Conservation (phyloP, 2,329 filamentous ascomycete genomes). For the Escovopsis sp. region DNA sequence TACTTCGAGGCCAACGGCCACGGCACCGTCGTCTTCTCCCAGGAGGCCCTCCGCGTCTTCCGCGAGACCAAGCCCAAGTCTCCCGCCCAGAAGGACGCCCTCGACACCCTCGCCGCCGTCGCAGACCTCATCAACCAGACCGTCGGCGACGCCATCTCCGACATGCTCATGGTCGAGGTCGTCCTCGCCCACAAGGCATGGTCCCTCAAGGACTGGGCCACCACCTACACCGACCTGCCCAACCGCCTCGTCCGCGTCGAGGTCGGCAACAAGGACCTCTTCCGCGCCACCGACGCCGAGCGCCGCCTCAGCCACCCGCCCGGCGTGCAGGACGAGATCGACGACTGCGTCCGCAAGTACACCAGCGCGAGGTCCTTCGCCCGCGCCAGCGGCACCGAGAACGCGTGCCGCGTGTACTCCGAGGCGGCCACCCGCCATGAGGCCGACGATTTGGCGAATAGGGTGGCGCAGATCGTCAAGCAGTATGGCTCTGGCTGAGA, state of each 20-base stretch:
- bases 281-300: slow-evolving; percentile 86
- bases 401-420: slow-evolving; percentile 89
- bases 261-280: slow-evolving; percentile 74
- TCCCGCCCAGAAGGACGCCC: slow-evolving; percentile 76
- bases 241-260: slow-evolving; percentile 91
- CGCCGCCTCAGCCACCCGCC: slow-evolving; percentile 65
- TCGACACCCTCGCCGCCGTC: slow-evolving; percentile 70
- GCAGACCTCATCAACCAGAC: slow-evolving; percentile 95
- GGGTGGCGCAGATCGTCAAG: slow-evolving; percentile 63
- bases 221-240: slow-evolving; percentile 84
- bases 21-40: slow-evolving; percentile 88
- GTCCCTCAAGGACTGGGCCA: slow-evolving; percentile 80
- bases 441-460: slow-evolving; percentile 76
- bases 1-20: slow-evolving; percentile 99
- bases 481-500: slow-evolving; percentile 30
- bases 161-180: slow-evolving; percentile 90
- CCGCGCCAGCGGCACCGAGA: slow-evolving; percentile 85
- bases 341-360: slow-evolving; percentile 78
- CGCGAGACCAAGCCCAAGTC: slow-evolving; percentile 69
- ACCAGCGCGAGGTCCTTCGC: slow-evolving; percentile 81
- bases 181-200: slow-evolving; percentile 92
- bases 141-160: slow-evolving; percentile 87
- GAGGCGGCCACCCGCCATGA: slow-evolving; percentile 82
- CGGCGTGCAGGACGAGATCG: slow-evolving; percentile 73
- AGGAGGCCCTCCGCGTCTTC: slow-evolving; percentile 66